phyloP scores from a whole-genome alignment of 2,329 filamentous ascomycete genomes.

The Phyllosticta citriasiana region DNA sequence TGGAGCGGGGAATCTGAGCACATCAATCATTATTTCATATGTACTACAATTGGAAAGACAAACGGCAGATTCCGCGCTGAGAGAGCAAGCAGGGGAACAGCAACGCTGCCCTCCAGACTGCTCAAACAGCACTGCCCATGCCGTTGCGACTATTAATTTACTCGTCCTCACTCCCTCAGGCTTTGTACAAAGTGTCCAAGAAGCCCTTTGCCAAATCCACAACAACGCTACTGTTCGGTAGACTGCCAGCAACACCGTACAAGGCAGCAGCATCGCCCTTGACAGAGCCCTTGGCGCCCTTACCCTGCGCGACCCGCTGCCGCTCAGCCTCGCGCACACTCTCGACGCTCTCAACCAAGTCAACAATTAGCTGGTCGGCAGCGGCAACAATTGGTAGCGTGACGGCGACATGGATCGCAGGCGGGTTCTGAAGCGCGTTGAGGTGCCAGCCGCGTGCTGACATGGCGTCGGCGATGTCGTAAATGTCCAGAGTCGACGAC shows the following conservation, averaged over 20 bases:
- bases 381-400: conserved; percentile 77
- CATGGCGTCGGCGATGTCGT: conserved; percentile 90
- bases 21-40: neutral
- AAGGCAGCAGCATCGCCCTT: conserved; percentile 75
- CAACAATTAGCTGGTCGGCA: conserved; percentile 66
- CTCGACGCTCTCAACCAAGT: conserved; percentile 52
- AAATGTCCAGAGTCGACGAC: conserved; percentile 76
- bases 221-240: conserved; percentile 94
- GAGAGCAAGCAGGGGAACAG: neutral
- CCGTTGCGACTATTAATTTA: neutral
- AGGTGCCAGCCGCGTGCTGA: conserved; percentile 81
- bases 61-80: neutral
- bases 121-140: neutral
- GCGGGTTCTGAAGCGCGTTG: conserved; percentile 83
- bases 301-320: conserved; percentile 59
- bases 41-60: neutral
- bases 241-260: conserved; percentile 87
- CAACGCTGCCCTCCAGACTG: neutral
- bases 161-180: conserved; percentile 34
- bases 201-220: conserved; percentile 85
- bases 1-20: neutral
- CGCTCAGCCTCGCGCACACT: conserved; percentile 74
- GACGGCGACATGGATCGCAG: conserved; percentile 88
- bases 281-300: conserved; percentile 46
- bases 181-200: conserved; percentile 86